Base-by-base conservation (phyloP, 805 yeast species). In the Cyberlindnera japonica region DNA sequence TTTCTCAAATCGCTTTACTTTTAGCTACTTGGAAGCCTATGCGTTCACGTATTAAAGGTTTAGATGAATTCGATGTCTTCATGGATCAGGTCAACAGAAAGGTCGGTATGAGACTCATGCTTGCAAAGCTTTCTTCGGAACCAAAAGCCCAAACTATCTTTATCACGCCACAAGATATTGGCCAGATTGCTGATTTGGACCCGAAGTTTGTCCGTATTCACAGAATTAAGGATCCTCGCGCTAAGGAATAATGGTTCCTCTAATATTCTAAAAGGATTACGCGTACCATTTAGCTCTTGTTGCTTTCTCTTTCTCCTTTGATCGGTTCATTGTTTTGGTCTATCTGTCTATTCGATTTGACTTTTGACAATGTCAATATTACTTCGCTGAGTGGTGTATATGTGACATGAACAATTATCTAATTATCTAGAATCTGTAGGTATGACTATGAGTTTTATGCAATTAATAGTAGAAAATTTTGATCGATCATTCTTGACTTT, bases 41-140 rank as follows among this genome's bases (percentile, higher is more conserved):
- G 96, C 79, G 83, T 45, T 82, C 95, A 0, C 77, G 85, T 41
- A 75, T 93, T 15, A 76, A 95, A 44, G 97, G 97, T 0, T 66
- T 93, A 44, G 99, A 93, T 63, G 99, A 93, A 62, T 93, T 85
- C 60, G 99, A 93, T 64, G 99, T 93, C 16, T 93, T 81, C 55
- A 93, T 93, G 99, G 99, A 93, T 61, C 87, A 88, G 35, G 86
- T 88, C 14, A 89, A 90, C 58, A 74, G 99, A 49, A 73, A 81
- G 33, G 75, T 84, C 38, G 88, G 95, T 45, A 78, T 93, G 57
- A 71, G 76, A 35, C 63, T 90, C 47, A 79, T 93, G 58, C 67
- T 89, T 35, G 74, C 74, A 19, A 84, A 87, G 49, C 73, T 90
- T 22, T 63, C 79, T 7, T 71, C 72, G 35, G 75, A 78, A 41